Percentiles rank a stretch among this genome's conserved stretches.
Evolutionary conservation across 148 eudicot species (phyloP).

Genomic region (Gaultheria prostrata): DNA sequence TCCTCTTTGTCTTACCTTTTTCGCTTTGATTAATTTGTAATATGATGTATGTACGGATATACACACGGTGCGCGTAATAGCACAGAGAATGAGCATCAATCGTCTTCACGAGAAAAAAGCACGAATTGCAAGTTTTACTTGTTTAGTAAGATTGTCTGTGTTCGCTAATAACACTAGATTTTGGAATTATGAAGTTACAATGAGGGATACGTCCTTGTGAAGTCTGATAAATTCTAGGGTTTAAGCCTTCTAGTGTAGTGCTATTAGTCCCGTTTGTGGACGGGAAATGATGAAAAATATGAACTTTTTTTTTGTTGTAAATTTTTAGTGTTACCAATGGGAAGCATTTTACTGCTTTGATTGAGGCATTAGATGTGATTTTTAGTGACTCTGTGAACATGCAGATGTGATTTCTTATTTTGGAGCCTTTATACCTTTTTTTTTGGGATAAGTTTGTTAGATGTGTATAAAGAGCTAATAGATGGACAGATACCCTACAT

Average conservation of each 20-base stretch:
- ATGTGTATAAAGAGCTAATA: neutral
- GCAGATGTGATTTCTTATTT: neutral
- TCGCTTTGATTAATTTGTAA: neutral
- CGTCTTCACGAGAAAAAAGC: neutral
- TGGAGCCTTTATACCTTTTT: neutral
- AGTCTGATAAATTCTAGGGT: neutral
- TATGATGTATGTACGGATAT: neutral
- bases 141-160: neutral
- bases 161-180: neutral
- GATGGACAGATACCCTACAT: neutral
- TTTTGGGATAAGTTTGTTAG: neutral
- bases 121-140: neutral
- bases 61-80: neutral
- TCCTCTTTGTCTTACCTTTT: neutral
- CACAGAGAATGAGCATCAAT: neutral
- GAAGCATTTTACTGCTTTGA: neutral
- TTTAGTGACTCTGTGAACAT: neutral
- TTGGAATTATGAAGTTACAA: neutral
- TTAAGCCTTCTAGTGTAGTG: neutral
- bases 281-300: neutral
- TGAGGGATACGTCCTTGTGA: neutral
- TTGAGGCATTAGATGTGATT: neutral
- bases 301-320: neutral
- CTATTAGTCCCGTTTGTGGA: neutral
- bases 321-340: neutral